Evolutionary conservation across 2,329 filamentous ascomycete genomes (phyloP), one percentile per base, ranked within the genome.

Genomic region (Alternaria ethzedia): DNA sequence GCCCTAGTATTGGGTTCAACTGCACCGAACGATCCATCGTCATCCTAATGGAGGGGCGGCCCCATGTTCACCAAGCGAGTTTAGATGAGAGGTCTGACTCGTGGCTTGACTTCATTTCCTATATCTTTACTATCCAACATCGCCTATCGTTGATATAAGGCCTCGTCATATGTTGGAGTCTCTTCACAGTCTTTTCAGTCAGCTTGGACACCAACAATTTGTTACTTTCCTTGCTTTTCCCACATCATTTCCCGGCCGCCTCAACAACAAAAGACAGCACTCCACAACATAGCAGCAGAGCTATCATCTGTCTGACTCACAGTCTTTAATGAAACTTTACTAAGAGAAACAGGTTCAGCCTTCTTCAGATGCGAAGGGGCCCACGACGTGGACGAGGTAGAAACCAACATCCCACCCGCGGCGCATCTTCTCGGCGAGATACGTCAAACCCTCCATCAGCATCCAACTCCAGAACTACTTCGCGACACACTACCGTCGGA

Each of bases 351-450:
- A 77, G 73, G 63, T 73, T 70, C 65, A 71, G 65, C 72, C 75
- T 75, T 73, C 73, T 66, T 68, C 74, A 74, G 73, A 79, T 79
- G 76, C 73, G 72, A 79, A 79, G 75, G 70, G 73, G 74, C 67
- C 66, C 70, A 68, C 71, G 71, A 50, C 72, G 72, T 58, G 75
- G 74, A 76, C 70, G 76, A 77, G 72, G 74, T 75, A 75, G 74
- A 78, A 71, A 78, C 72, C 64, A 72, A 28, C 68, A 73, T 68
- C 68, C 68, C 64, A 65, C 70, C 65, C 74, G 69, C 60, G 72
- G 63, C 59, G 65, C 67, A 56, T 72, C 71, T 47, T 70, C 44
- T 61, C 74, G 72, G 70, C 69, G 69, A 46, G 70, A 62, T 63
- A 70, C 69, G 63, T 73, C 76, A 49, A 73, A 61, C 63, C 63